These are phyloP conservation scores for Leucaena leucocephala DNA, from an alignment of 306 rosid genomes.

Conservation along the genomic window DNA sequence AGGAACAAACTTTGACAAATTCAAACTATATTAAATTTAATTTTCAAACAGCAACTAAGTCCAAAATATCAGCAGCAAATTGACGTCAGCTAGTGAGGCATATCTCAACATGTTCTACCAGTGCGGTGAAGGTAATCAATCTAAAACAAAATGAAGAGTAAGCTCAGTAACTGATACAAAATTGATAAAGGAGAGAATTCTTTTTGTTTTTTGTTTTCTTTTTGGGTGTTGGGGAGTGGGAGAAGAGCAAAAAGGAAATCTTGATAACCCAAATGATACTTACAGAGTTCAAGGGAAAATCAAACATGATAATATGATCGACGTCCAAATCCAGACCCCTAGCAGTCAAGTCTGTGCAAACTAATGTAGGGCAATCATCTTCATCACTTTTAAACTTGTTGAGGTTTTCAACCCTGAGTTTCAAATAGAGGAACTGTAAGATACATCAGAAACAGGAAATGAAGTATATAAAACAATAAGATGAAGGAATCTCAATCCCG, in stretches of 20 bases:
- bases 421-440: slow-evolving; percentile 29
- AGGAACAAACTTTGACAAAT: no score
- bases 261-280: slow-evolving; percentile 36
- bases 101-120: slow-evolving; percentile 61
- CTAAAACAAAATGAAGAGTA: slow-evolving; percentile 46
- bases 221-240: background rate
- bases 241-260: background rate
- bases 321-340: slow-evolving; percentile 96
- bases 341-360: slow-evolving; percentile 97
- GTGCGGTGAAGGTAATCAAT: slow-evolving; percentile 98
- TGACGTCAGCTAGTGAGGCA: slow-evolving; percentile 31
- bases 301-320: slow-evolving; percentile 98
- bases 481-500: background rate
- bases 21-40: no score
- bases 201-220: background rate
- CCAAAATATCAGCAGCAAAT: background rate
- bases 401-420: slow-evolving; percentile 89
- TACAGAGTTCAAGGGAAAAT: slow-evolving; percentile 88
- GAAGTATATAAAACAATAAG: background rate
- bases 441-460: slow-evolving; percentile 14
- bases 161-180: slow-evolving; percentile 12
- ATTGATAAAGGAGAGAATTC: background rate
- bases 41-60: no score
- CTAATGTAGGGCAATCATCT: slow-evolving; percentile 93
- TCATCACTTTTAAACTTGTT: slow-evolving; percentile 76